Evolutionary conservation across 1,139 yeast species (phyloP).

Genomic region (Geotrichum phurueaensis): DNA sequence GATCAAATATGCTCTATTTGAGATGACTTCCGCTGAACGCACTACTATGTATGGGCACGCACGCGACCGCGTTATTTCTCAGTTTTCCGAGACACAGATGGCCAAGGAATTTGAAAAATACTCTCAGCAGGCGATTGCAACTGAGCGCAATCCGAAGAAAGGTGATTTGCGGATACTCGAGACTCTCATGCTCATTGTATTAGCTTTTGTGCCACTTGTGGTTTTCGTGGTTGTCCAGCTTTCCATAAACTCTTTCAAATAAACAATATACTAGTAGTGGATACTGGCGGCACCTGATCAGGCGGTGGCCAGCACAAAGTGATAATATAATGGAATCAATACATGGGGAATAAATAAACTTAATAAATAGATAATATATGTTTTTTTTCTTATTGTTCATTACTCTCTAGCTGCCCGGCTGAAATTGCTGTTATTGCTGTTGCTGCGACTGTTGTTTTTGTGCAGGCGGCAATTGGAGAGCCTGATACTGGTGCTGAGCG

Average conservation of each 20-base stretch:
- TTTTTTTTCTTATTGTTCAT: slow-evolving; percentile 20
- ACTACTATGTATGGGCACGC: slow-evolving; percentile 47
- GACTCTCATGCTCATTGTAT: slow-evolving; percentile 10
- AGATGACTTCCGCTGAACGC: slow-evolving; percentile 34
- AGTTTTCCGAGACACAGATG: slow-evolving; percentile 61
- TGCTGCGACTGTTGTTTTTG: slow-evolving; percentile 31
- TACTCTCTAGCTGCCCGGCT: slow-evolving; percentile 23
- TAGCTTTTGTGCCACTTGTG: slow-evolving; percentile 22
- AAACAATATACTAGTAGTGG: not conserved
- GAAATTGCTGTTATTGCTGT: slow-evolving; percentile 25
- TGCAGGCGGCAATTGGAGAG: slow-evolving; percentile 33
- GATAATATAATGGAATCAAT: not conserved
- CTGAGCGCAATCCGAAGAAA: slow-evolving; percentile 16
- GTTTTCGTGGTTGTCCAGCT: slow-evolving; percentile 17
- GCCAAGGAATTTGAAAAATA: slow-evolving; percentile 46
- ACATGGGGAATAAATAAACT: not conserved
- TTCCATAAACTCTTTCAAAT: slow-evolving; percentile 14
- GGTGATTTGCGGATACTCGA: slow-evolving; percentile 24
- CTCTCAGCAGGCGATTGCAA: slow-evolving; percentile 23
- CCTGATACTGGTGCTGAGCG: slow-evolving; percentile 3
- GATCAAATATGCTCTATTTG: slow-evolving; percentile 42
- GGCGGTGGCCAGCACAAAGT: not conserved
- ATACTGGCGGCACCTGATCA: not conserved
- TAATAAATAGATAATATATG: slow-evolving; percentile 14
- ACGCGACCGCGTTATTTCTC: slow-evolving; percentile 42